phyloP scores from a whole-genome alignment of 495 filamentous ascomycete genomes.

The Xylaria bambusicola region DNA sequence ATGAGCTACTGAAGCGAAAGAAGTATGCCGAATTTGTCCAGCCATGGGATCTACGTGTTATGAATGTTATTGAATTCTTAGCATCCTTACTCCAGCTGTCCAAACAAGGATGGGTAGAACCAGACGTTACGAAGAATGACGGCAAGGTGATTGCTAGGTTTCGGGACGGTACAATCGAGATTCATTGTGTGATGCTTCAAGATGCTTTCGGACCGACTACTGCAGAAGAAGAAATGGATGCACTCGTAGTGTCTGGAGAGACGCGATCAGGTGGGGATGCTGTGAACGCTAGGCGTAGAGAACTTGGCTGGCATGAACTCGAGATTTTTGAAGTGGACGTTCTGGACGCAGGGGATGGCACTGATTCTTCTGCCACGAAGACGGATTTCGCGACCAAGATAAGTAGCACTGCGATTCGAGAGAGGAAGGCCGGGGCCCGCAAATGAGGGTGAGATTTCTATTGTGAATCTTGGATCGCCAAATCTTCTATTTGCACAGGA shows the following conservation, averaged over 20 bases:
- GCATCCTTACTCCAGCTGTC: constrained; percentile 63
- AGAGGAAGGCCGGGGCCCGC: constrained; percentile 45
- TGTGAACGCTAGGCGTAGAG: constrained; percentile 76
- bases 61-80: constrained; percentile 70
- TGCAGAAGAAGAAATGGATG: constrained; percentile 75
- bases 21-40: constrained; percentile 80
- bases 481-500: background rate
- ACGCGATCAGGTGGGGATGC: constrained; percentile 79
- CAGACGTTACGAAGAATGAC: constrained; percentile 30
- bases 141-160: constrained; percentile 46
- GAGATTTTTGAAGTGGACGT: constrained; percentile 93
- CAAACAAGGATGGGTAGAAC: constrained; percentile 33
- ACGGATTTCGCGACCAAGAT: constrained; percentile 79
- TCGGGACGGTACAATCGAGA: constrained; percentile 43
- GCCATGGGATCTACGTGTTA: constrained; percentile 72
- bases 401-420: constrained; percentile 74
- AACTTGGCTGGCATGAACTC: constrained; percentile 74
- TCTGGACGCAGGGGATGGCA: constrained; percentile 65
- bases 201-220: constrained; percentile 93
- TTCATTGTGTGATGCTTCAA: constrained; percentile 80
- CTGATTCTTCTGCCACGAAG: constrained; percentile 48
- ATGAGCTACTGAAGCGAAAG: constrained; percentile 82
- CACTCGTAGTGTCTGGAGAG: constrained; percentile 86
- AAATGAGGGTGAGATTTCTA: constrained; percentile 8
- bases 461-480: background rate